Conservation (phyloP, 106 monocot species). For the Chionographis japonica region DNA sequence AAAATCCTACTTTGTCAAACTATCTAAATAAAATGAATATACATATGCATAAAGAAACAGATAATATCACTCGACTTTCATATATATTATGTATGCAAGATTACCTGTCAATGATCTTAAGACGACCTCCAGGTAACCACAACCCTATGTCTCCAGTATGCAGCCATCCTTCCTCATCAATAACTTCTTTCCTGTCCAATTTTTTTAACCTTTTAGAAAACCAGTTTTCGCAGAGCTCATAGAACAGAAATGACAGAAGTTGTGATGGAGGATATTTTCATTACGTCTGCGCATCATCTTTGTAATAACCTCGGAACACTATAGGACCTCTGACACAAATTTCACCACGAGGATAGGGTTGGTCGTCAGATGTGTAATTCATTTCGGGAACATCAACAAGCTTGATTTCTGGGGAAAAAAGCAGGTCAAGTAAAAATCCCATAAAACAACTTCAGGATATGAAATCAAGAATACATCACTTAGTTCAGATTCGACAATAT, state of each 20-base stretch:
- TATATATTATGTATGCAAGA: background rate
- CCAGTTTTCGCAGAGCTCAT: background rate
- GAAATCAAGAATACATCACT: background rate
- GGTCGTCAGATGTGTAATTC: conserved; percentile 90
- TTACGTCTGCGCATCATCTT: conserved; percentile 86
- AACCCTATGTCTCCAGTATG: conserved; percentile 98
- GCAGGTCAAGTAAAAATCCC: background rate
- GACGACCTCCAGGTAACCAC: conserved; percentile 87
- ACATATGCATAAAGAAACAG: too few relatives aligned
- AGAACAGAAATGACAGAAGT: background rate
- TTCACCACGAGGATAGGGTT: conserved; percentile 95
- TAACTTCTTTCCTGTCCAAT: conserved; percentile 70
- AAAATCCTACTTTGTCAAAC: too few relatives aligned
- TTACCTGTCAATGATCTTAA: conserved; percentile 94
- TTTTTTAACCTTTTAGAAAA: conserved; percentile 11
- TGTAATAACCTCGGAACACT: conserved; percentile 61
- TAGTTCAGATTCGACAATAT: too few relatives aligned
- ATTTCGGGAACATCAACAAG: conserved; percentile 99
- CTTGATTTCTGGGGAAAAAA: conserved; percentile 72
- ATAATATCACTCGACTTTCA: too few relatives aligned
- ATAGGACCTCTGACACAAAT: conserved; percentile 89
- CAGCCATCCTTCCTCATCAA: conserved; percentile 96
- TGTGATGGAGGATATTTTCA: conserved; percentile 6
- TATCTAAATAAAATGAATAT: too few relatives aligned
- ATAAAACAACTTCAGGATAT: background rate